phyloP scores from a whole-genome alignment of 2,329 filamentous ascomycete species.

The Colletotrichum destructivum region DNA sequence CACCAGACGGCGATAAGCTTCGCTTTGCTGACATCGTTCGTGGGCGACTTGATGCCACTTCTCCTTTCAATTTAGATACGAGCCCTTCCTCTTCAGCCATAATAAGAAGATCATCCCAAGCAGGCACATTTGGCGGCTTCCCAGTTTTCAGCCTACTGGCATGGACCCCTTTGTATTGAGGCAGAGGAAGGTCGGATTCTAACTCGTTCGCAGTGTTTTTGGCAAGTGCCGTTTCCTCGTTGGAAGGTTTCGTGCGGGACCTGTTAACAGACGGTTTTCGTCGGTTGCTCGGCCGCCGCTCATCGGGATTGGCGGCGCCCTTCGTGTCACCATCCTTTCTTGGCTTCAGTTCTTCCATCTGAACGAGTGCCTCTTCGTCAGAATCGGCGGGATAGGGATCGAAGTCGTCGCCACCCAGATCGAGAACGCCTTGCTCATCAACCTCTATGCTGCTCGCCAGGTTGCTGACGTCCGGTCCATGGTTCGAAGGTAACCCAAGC shows the following conservation, averaged over 20 bases:
- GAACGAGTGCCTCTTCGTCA: conserved; percentile 64
- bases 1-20: conserved; percentile 7
- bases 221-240: neutral
- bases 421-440: conserved; percentile 73
- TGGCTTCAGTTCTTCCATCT: conserved; percentile 44
- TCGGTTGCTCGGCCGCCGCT: neutral
- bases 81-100: conserved; percentile 58
- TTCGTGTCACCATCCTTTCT: neutral
- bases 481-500: conserved; percentile 57
- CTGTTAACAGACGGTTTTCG: neutral
- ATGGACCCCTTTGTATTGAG: conserved; percentile 54
- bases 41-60: neutral
- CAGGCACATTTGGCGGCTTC: conserved; percentile 53
- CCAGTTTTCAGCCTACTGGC: conserved; percentile 59
- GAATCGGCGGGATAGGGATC: conserved; percentile 66
- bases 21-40: conserved; percentile 20
- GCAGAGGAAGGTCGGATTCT: conserved; percentile 14
- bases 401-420: conserved; percentile 62
- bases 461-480: conserved; percentile 48
- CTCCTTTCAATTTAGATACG: conserved; percentile 47
- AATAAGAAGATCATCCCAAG: conserved; percentile 57
- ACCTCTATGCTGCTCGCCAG: conserved; percentile 69
- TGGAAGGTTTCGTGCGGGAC: neutral
- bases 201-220: conserved; percentile 44
- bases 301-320: neutral